Conservation (phyloP, 257 asterid genomes). For the Solanum virginianum region DNA sequence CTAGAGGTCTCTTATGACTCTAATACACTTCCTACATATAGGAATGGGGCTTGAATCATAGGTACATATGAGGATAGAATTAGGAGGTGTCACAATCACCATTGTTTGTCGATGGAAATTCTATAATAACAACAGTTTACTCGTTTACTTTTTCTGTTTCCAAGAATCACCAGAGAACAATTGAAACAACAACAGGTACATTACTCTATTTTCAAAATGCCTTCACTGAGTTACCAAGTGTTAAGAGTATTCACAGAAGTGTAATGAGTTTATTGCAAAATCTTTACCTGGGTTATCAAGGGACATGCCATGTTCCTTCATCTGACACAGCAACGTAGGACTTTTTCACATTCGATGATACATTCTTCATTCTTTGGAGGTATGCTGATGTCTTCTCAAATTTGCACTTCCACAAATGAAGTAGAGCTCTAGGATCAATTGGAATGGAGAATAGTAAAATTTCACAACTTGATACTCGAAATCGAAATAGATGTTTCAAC, state of each 20-base stretch:
- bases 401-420: not conserved
- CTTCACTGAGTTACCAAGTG: not conserved
- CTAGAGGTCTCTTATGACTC: no score
- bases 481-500: not conserved
- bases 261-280: not conserved
- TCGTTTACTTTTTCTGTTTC: no score
- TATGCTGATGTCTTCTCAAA: not conserved
- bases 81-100: no score
- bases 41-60: no score
- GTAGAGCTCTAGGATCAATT: not conserved
- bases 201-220: not conserved
- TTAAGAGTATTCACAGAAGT: not conserved
- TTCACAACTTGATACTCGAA: not conserved
- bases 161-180: not conserved
- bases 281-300: not conserved
- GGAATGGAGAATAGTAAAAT: not conserved
- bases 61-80: no score
- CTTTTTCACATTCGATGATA: no score
- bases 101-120: no score
- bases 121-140: not conserved
- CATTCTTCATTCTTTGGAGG: no score
- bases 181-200: not conserved
- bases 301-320: no score
- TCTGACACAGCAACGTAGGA: no score
- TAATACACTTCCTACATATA: no score